Evolutionary conservation across 2,329 filamentous ascomycete species (phyloP), one percentile per base, ranked within the genome.

Genomic region (Fusarium fujikuroi): DNA sequence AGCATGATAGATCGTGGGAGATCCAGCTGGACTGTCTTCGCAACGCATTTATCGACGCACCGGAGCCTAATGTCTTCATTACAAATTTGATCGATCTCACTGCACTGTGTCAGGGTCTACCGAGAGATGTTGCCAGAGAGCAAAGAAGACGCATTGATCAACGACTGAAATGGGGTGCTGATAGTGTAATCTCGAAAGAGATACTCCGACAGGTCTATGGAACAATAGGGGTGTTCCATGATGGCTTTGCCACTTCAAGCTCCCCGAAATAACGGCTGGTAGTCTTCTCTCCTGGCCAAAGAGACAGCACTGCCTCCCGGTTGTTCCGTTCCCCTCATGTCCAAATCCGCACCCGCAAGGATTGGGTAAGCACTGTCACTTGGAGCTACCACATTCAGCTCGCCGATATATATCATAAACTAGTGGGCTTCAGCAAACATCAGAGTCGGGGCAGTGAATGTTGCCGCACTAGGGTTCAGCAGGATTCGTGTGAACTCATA

Each of bases 1-100:
- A 77, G 3, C 72, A 79, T 28, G 59, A 63, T 40, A 78, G 80
- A 5, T 71, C 83, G 3, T 87, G 85, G 85, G 85, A 87, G 64
- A 53, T 80, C 34, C 84, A 81, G 53, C 66, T 81, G 7, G 74
- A 82, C 50, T 81, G 80, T 42, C 80, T 84, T 47, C 80, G 77
- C 32, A 81, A 82, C 46, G 83, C 81, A 25, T 70, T 82, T 34
- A 66, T 82, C 18, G 70, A 78, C 32, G 75, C 73, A 16, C 63
- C 78, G 11, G 65, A 78, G 52, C 80, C 80, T 18, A 79, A 78
- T 32, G 30, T 63, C 5, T 66, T 83, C 18, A 73, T 79, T 47
- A 75, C 78, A 58, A 80, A 81, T 59, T 80, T 80, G 56, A 75
- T 83, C 11, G 52, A 80, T 34, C 68, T 75, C 52, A 56, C 64